phyloP scores from a whole-genome alignment of 2,329 filamentous ascomycete species.

The Nigrospora osmanthi region DNA sequence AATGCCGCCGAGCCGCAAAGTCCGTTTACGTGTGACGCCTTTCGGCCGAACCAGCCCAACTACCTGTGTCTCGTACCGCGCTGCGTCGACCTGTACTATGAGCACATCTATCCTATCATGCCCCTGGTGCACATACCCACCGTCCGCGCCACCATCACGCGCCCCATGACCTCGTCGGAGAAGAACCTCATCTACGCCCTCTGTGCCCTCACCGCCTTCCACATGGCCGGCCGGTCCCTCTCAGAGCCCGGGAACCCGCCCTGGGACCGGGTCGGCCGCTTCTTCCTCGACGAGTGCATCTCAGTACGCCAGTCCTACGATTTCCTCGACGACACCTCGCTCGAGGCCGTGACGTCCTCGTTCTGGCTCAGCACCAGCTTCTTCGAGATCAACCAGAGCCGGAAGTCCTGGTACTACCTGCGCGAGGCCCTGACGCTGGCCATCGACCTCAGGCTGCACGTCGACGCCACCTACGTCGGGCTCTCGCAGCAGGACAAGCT shows the following conservation, averaged over 20 bases:
- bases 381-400: conserved; percentile 53
- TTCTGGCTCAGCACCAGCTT: conserved; percentile 55
- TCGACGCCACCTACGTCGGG: conserved; percentile 45
- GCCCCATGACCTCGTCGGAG: conserved; percentile 26
- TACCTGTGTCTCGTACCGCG: conserved; percentile 41
- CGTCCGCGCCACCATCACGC: conserved; percentile 40
- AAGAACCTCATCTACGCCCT: conserved; percentile 46
- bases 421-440: conserved; percentile 54
- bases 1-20: conserved; percentile 25
- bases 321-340: conserved; percentile 46
- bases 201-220: conserved; percentile 45
- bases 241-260: conserved; percentile 26
- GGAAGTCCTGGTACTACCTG: conserved; percentile 55
- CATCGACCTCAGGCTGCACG: conserved; percentile 49
- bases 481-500: conserved; percentile 41
- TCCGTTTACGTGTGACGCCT: conserved; percentile 34
- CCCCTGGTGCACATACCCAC: conserved; percentile 52
- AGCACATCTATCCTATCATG: conserved; percentile 56
- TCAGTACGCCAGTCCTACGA: conserved; percentile 47
- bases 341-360: conserved; percentile 51
- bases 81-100: conserved; percentile 55
- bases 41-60: conserved; percentile 26
- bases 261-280: conserved; percentile 43
- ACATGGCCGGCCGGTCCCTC: conserved; percentile 37
- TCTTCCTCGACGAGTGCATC: conserved; percentile 51